A percentile compares a stretch with the other conserved stretches of the same genome.
phyloP scores from a whole-genome alignment of 768 basidiomycete species.

The Russula foetens region DNA sequence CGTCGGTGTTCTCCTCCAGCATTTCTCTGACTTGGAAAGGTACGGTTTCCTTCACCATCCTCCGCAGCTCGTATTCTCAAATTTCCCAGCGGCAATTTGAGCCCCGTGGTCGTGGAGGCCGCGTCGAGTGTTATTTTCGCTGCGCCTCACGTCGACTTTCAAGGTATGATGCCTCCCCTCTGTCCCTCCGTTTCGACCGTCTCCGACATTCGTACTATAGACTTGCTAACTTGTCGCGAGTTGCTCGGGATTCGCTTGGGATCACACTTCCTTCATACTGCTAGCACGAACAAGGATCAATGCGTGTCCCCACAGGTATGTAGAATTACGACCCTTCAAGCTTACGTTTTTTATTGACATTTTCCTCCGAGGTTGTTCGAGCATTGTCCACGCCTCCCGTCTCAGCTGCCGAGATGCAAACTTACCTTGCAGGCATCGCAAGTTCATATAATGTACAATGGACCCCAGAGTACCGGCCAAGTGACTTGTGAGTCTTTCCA shows the following conservation, averaged over 20 bases:
- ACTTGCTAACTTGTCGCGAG: slow-evolving; percentile 47
- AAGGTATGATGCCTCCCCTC: slow-evolving; percentile 35
- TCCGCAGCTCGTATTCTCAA: neutral
- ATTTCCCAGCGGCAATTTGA: slow-evolving; percentile 32
- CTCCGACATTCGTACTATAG: slow-evolving; percentile 28
- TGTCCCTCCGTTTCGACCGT: neutral
- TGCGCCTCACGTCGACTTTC: slow-evolving; percentile 45
- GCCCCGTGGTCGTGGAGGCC: slow-evolving; percentile 53
- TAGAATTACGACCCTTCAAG: neutral
- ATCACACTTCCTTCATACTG: slow-evolving; percentile 47
- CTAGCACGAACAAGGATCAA: slow-evolving; percentile 40
- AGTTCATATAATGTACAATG: slow-evolving; percentile 47
- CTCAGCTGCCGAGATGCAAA: slow-evolving; percentile 47
- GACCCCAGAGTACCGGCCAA: slow-evolving; percentile 50
- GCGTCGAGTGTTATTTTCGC: slow-evolving; percentile 61
- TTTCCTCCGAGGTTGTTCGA: slow-evolving; percentile 34
- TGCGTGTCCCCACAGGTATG: slow-evolving; percentile 46
- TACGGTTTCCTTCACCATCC: slow-evolving; percentile 22
- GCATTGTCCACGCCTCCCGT: slow-evolving; percentile 46
- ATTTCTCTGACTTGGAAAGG: slow-evolving; percentile 50
- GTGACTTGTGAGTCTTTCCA: slow-evolving; percentile 45
- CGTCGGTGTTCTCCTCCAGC: slow-evolving; percentile 52
- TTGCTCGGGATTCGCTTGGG: slow-evolving; percentile 50
- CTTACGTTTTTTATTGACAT: neutral
- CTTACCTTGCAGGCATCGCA: slow-evolving; percentile 47